Percentiles rank a stretch among this genome's conserved stretches.
phyloP scores from a whole-genome alignment of 768 basidiomycete genomes.

The Lactarius indigo region DNA sequence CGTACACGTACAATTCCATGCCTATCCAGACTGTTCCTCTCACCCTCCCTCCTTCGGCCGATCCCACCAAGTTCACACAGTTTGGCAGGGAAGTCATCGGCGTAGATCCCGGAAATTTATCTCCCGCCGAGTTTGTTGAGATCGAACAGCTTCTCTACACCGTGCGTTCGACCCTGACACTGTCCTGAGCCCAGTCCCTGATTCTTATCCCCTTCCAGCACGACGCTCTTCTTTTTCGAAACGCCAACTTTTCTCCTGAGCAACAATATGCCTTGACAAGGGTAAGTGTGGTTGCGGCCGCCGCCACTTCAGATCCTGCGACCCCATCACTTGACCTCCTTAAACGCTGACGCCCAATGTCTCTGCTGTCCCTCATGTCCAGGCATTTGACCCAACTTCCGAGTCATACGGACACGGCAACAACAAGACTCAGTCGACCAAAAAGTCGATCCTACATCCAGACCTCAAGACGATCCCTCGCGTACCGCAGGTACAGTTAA shows the following conservation, averaged over 20 bases:
- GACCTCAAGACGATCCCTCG: conserved; percentile 87
- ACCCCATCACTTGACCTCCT: background rate
- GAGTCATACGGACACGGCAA: conserved; percentile 83
- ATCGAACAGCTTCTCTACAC: conserved; percentile 73
- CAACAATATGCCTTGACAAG: conserved; percentile 85
- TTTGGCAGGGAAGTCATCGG: conserved; percentile 81
- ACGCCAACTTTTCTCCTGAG: conserved; percentile 67
- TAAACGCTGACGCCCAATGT: background rate
- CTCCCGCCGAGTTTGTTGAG: conserved; percentile 59
- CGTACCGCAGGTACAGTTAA: conserved; percentile 84
- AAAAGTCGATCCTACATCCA: conserved; percentile 80
- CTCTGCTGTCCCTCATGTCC: conserved; percentile 3
- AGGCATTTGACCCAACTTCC: conserved; percentile 73
- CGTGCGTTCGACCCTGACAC: conserved; percentile 39
- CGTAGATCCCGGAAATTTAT: conserved; percentile 60
- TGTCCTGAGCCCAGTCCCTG: background rate
- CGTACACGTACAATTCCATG: conserved; percentile 40
- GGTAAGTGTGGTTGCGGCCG: conserved; percentile 38
- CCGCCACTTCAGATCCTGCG: background rate
- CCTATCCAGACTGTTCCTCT: conserved; percentile 63
- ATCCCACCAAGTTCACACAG: conserved; percentile 58
- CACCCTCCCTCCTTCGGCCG: conserved; percentile 68
- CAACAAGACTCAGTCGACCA: conserved; percentile 72
- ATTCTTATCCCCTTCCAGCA: conserved; percentile 44
- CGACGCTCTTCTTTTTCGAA: conserved; percentile 68